A percentile compares a stretch with the other conserved stretches of the same genome.
phyloP scores from a whole-genome alignment of 1,284 basidiomycete species.

The Sanghuangporus baumii region DNA sequence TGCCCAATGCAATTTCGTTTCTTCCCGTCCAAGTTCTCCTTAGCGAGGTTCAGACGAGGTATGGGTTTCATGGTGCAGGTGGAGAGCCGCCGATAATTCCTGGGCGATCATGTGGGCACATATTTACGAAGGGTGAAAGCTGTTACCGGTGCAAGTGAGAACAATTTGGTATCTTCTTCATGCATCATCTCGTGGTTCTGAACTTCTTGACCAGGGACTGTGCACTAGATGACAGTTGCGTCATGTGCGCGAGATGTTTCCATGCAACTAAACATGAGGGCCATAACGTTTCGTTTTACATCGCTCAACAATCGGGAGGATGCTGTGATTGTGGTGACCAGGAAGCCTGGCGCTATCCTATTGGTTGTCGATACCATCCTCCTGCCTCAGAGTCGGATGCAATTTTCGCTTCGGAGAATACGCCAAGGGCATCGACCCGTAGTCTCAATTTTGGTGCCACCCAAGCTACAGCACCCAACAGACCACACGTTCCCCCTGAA shows the following conservation, averaged over 20 bases:
- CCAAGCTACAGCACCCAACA: constrained; percentile 36
- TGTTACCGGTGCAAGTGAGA: constrained; percentile 90
- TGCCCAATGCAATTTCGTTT: constrained; percentile 55
- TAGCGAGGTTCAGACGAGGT: constrained; percentile 58
- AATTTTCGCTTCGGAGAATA: constrained; percentile 24
- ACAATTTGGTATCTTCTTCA: neutral
- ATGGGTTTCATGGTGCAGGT: constrained; percentile 49
- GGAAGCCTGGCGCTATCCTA: constrained; percentile 72
- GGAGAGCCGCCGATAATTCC: constrained; percentile 52
- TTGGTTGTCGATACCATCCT: constrained; percentile 70
- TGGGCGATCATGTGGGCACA: constrained; percentile 67
- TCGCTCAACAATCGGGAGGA: constrained; percentile 84
- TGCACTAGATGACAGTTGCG: constrained; percentile 81
- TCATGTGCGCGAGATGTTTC: constrained; percentile 86
- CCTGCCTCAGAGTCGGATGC: constrained; percentile 25
- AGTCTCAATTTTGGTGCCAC: constrained; percentile 24
- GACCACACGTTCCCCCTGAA: constrained; percentile 52
- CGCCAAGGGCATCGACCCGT: constrained; percentile 31
- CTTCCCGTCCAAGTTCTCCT: constrained; percentile 56
- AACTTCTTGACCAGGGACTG: constrained; percentile 61
- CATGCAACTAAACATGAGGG: constrained; percentile 75
- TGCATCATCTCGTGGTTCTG: neutral
- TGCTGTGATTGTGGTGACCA: constrained; percentile 92
- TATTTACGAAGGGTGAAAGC: constrained; percentile 80
- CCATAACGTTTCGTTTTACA: constrained; percentile 89